Base-by-base conservation (phyloP, 306 rosid genomes). In the Calophaca sinica region DNA sequence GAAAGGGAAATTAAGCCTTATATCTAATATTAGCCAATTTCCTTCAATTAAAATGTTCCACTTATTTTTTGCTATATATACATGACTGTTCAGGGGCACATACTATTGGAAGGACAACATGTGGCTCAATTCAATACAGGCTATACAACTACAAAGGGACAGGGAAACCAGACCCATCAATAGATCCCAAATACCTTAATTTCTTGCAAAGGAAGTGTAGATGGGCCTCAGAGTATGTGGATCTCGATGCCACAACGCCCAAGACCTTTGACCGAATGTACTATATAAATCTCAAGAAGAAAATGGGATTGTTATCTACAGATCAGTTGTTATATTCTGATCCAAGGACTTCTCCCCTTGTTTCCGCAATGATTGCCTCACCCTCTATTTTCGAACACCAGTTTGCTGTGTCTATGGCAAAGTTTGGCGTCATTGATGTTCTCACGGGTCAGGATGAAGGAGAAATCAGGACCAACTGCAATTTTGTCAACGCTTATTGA, bases 211-310 rank as follows among this genome's bases (percentile, higher is more conserved):
- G 96, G 54, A 89, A 91, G 76, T 90, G 97, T 63, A 76, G 96
- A 86, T 94, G 98, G 98, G 91, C 87, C 3, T 87, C 92, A 0
- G 98, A 91, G 3, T 88, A 84, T 72, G 91, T 87, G n/a, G 88
- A 90, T 26, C 93, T 91, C 13, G 98, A 94, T 84, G 89, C 94
- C 0, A 74, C 76, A 55, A 89, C 91, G 4, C 96, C 97, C 3
- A 82, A 5, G 12, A 49, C 11, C 0, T 94, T 91, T 63, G 98
- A 91, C 28, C 10, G 36, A 63, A 15, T 76, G 11, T 94, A 89
- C 62, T 91, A 70, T 33, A 11, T 39, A 0, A 91, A 94, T 78
- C 86, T 91, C 3, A 62, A 84, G 41, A 87, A 86, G 72, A 88
- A 87, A 50, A 81, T 87, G 89, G 97, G 96, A 7, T 83, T 94